phyloP scores from a whole-genome alignment of 225 moss, liverwort and hornwort species.

The Physcomitrellopsis africana region DNA sequence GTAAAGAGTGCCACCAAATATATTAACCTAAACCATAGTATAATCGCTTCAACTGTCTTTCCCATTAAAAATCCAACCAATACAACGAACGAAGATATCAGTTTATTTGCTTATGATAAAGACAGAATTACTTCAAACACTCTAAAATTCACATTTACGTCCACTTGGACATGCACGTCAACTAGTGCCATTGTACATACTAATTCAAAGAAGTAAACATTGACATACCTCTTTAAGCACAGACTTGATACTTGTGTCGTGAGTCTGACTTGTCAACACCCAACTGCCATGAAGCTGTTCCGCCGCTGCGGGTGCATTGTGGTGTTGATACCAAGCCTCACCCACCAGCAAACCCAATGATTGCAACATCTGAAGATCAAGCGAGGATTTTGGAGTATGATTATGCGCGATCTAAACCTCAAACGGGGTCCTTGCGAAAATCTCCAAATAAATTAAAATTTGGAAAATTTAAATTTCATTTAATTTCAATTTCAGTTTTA shows the following conservation, averaged over 20 bases:
- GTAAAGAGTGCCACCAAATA: slow-evolving; percentile 71
- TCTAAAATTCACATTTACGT: neutral
- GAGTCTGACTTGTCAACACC: slow-evolving; percentile 53
- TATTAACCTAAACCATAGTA: slow-evolving; percentile 58
- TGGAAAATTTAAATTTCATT: too few species aligned
- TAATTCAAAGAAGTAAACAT: neutral
- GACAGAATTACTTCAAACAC: neutral
- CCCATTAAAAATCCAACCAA: slow-evolving; percentile 57
- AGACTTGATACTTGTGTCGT: slow-evolving; percentile 32
- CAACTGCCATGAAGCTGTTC: slow-evolving; percentile 50
- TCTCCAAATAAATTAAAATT: neutral
- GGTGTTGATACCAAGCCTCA: slow-evolving; percentile 23
- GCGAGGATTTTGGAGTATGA: neutral
- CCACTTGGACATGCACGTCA: neutral
- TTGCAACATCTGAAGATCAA: slow-evolving; percentile 31
- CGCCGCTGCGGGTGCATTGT: slow-evolving; percentile 24
- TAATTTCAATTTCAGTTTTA: neutral
- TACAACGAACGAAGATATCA: slow-evolving; percentile 34
- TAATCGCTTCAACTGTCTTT: slow-evolving; percentile 83
- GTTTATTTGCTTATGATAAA: slow-evolving; percentile 13
- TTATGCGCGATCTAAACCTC: slow-evolving; percentile 6
- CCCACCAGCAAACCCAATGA: slow-evolving; percentile 38
- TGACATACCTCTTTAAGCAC: slow-evolving; percentile 46
- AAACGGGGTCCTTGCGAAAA: neutral
- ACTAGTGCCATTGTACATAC: neutral